phyloP scores from a whole-genome alignment of 768 basidiomycete genomes.

The Leccinellum luteum region DNA sequence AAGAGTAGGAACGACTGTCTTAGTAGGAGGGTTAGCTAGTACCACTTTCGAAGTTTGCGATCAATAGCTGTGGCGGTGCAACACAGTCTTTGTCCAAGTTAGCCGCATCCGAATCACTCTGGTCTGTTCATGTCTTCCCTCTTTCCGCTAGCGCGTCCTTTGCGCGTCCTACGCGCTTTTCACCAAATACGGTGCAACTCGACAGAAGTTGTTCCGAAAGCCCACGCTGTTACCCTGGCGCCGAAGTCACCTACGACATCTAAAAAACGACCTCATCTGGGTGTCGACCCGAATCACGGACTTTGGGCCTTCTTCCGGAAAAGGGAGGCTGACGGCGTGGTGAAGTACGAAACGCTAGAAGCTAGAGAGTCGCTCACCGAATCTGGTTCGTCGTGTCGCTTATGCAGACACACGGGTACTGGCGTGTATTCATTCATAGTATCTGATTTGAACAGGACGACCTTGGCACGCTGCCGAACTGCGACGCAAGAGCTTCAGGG shows the following conservation, averaged over 20 bases:
- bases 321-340: constrained; percentile 49
- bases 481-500: constrained; percentile 86
- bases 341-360: constrained; percentile 51
- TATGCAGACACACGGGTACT: background rate
- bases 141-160: constrained; percentile 21
- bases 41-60: too few species aligned
- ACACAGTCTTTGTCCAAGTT: background rate
- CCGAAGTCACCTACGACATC: constrained; percentile 18
- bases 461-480: constrained; percentile 87
- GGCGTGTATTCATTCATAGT: background rate
- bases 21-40: too few species aligned
- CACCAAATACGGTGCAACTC: constrained; percentile 22
- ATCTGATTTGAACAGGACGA: constrained; percentile 58
- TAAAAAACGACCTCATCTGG: constrained; percentile 42
- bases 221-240: background rate
- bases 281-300: constrained; percentile 63
- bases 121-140: constrained; percentile 19
- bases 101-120: background rate
- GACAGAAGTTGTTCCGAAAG: background rate
- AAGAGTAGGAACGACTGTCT: too few species aligned
- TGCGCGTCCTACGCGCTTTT: constrained; percentile 13
- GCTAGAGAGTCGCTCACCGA: constrained; percentile 29
- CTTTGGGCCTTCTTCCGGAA: constrained; percentile 75
- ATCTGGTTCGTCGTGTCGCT: constrained; percentile 33
- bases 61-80: constrained; percentile 26